A percentile compares a stretch with the other conserved stretches of the same genome.
phyloP scores from a whole-genome alignment of 192 early-diverging fungal species.

The Obelidium mucronatum region DNA sequence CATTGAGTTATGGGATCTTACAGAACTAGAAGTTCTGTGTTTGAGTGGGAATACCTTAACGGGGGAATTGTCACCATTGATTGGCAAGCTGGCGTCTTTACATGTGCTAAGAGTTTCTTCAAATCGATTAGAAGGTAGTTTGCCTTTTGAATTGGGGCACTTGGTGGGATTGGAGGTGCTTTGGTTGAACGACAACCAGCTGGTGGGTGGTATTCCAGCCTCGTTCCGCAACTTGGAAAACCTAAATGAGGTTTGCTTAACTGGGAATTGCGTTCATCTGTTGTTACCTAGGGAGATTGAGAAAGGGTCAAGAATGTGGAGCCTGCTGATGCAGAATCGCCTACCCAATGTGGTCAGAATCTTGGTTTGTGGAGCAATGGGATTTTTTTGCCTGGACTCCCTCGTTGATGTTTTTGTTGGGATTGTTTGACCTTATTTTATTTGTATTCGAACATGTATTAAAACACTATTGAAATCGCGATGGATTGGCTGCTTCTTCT shows the following conservation, averaged over 20 bases:
- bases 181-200: background rate
- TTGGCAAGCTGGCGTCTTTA: too few species aligned
- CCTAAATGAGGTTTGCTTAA: background rate
- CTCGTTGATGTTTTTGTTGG: background rate
- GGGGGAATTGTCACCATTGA: background rate
- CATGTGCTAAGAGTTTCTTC: too few species aligned
- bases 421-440: background rate
- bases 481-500: conserved; percentile 82
- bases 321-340: background rate
- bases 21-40: background rate
- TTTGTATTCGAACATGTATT: too few species aligned
- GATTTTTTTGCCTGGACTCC: background rate
- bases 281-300: background rate
- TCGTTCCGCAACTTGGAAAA: background rate
- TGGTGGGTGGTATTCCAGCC: background rate
- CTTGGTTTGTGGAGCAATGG: background rate
- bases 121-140: too few species aligned
- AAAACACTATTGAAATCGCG: too few species aligned
- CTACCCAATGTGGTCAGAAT: background rate
- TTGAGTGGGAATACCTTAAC: background rate
- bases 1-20: background rate
- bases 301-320: background rate
- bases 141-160: too few species aligned
- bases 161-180: background rate
- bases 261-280: background rate